Percentiles rank a stretch among this genome's conserved stretches.
phyloP scores from a whole-genome alignment of 2,329 filamentous ascomycete genomes.

The Apiospora saccharicola region DNA sequence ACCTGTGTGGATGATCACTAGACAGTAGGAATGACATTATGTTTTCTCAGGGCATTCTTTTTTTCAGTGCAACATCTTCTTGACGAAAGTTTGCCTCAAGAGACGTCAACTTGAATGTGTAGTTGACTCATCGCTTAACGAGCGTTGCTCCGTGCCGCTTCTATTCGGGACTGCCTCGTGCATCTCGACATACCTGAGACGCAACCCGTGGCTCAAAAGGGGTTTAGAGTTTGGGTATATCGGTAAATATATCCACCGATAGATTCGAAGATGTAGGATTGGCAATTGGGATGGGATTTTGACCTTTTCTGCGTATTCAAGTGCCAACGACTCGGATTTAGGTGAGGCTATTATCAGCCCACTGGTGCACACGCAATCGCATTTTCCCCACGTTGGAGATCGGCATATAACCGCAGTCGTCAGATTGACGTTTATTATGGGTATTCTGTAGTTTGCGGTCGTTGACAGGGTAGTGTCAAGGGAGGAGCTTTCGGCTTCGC shows the following conservation, averaged over 20 bases:
- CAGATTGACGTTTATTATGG: neutral
- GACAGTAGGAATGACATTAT: too few relatives aligned
- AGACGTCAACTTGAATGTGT: too few relatives aligned
- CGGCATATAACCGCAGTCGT: neutral
- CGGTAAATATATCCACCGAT: too few relatives aligned
- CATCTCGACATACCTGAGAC: neutral
- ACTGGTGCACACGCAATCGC: neutral
- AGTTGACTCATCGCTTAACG: too few relatives aligned
- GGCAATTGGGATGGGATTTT: neutral
- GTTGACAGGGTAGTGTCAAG: neutral
- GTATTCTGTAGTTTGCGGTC: too few relatives aligned
- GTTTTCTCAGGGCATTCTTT: fast-evolving
- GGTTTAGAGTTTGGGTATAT: too few relatives aligned
- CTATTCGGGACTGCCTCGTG: neutral
- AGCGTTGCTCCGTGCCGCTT: too few relatives aligned
- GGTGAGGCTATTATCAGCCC: neutral
- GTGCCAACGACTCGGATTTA: neutral
- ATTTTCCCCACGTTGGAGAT: constrained; percentile 2
- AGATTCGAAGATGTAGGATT: neutral
- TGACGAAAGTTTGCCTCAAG: too few relatives aligned
- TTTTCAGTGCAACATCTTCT: too few relatives aligned
- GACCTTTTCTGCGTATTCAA: neutral
- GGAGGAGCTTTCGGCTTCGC: neutral
- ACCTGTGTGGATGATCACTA: too few relatives aligned
- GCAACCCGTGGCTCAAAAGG: neutral